Conservation (phyloP, 2,329 filamentous ascomycete species). For the Fusarium clavum region DNA sequence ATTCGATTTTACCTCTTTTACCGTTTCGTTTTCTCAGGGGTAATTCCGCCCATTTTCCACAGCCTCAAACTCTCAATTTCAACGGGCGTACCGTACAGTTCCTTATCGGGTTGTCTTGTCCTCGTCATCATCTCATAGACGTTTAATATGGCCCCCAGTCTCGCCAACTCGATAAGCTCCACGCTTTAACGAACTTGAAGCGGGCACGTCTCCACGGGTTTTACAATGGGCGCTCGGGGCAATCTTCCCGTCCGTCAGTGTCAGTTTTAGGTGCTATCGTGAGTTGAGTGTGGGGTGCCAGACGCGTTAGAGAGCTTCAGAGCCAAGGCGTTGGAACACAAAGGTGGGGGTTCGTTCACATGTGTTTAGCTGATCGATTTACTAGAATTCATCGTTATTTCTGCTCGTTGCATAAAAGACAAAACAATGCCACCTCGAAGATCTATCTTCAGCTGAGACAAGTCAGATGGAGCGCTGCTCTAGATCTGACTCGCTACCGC, state of each 20-base stretch:
- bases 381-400: background rate
- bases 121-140: slow-evolving; percentile 1
- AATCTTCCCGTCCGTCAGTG: slow-evolving; percentile 27
- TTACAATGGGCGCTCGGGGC: slow-evolving; percentile 31
- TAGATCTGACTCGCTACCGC: slow-evolving; percentile 20
- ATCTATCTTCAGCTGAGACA: slow-evolving; percentile 8
- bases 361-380: background rate
- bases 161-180: slow-evolving; percentile 33
- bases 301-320: slow-evolving; percentile 11
- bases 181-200: slow-evolving; percentile 28
- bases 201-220: slow-evolving; percentile 31
- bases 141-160: slow-evolving; percentile 7
- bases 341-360: slow-evolving; percentile 14
- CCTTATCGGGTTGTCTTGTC: background rate
- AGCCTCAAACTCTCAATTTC: slow-evolving; percentile 19
- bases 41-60: slow-evolving; percentile 3
- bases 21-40: slow-evolving; percentile 26
- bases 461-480: slow-evolving; percentile 22
- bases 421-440: slow-evolving; percentile 5
- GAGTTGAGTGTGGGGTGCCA: slow-evolving; percentile 39
- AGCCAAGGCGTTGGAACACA: slow-evolving; percentile 12
- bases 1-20: background rate
- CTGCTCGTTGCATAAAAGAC: background rate
- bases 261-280: slow-evolving; percentile 17
- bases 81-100: background rate